A percentile compares a stretch with the other conserved stretches of the same genome.
phyloP scores from a whole-genome alignment of 2,329 filamentous ascomycete species.

The Pseudogymnoascus sp. region DNA sequence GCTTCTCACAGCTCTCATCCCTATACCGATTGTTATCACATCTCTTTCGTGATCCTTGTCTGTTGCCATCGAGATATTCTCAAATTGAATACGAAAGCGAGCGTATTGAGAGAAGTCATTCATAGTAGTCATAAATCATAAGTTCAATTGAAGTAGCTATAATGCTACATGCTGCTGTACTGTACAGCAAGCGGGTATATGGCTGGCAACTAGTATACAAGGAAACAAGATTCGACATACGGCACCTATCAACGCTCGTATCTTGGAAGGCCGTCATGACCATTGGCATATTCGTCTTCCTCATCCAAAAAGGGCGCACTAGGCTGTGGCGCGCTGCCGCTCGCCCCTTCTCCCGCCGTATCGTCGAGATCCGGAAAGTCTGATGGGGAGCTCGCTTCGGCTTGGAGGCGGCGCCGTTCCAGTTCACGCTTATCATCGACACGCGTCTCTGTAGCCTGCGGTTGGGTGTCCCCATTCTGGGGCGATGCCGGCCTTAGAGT shows the following conservation, averaged over 20 bases:
- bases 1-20: background rate
- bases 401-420: slow-evolving; percentile 46
- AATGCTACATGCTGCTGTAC: background rate
- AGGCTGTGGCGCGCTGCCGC: slow-evolving; percentile 33
- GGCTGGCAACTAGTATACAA: slow-evolving; percentile 6
- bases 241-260: slow-evolving; percentile 25
- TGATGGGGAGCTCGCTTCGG: slow-evolving; percentile 44
- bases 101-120: background rate
- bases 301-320: slow-evolving; percentile 52
- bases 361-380: slow-evolving; percentile 35
- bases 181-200: slow-evolving; percentile 5
- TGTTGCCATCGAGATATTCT: background rate
- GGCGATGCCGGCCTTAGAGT: background rate
- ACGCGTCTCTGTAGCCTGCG: background rate
- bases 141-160: background rate
- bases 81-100: background rate
- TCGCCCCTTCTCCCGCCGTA: slow-evolving; percentile 26
- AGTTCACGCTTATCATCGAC: slow-evolving; percentile 65
- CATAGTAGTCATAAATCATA: slow-evolving; percentile 2
- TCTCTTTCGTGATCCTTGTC: background rate
- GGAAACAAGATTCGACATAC: background rate
- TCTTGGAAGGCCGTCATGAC: slow-evolving; percentile 23
- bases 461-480: background rate
- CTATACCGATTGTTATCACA: background rate
- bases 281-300: slow-evolving; percentile 40